phyloP scores from a whole-genome alignment of 108 stramenopile genomes.

The Bacterosira constricta region DNA sequence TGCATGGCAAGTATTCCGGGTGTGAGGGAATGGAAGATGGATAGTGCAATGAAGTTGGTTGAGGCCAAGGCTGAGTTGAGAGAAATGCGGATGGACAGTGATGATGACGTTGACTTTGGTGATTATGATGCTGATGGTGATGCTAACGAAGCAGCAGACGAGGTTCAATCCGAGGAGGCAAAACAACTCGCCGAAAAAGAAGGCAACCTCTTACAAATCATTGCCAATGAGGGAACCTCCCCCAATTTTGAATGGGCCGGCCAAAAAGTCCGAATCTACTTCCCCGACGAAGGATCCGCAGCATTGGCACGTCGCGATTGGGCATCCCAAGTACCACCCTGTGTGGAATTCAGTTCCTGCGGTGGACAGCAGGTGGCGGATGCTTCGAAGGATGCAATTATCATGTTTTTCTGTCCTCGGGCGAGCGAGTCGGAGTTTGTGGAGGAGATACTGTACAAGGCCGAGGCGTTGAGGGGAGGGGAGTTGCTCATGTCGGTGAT shows the following conservation, averaged over 20 bases:
- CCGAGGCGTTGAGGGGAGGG: conserved; percentile 43
- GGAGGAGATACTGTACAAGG: conserved; percentile 56
- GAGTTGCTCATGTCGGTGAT: conserved; percentile 74
- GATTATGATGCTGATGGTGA: conserved; percentile 37
- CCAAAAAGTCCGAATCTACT: conserved; percentile 77
- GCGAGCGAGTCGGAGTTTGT: conserved; percentile 79
- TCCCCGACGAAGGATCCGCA: conserved; percentile 94
- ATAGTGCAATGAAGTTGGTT: conserved; percentile 61
- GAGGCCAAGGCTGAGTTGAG: conserved; percentile 65
- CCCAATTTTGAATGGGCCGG: conserved; percentile 44
- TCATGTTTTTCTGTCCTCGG: conserved; percentile 84
- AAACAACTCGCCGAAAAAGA: conserved; percentile 16
- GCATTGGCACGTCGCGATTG: conserved; percentile 90
- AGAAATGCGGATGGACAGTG: conserved; percentile 37
- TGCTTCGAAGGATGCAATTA: conserved; percentile 51
- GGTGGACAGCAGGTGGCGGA: conserved; percentile 71
- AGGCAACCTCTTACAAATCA: conserved; percentile 45
- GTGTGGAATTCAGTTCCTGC: conserved; percentile 73
- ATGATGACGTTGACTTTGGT: conserved; percentile 23
- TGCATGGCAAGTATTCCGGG: conserved; percentile 70
- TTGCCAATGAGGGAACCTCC: conserved; percentile 58
- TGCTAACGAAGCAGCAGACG: conserved; percentile 15
- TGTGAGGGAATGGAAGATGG: conserved; percentile 56
- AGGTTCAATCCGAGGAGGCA: neutral
- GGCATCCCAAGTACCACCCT: conserved; percentile 69